These are phyloP conservation scores for Backusella sp. DNA, from an alignment of 192 early-diverging fungal species.

Conservation along the genomic window DNA sequence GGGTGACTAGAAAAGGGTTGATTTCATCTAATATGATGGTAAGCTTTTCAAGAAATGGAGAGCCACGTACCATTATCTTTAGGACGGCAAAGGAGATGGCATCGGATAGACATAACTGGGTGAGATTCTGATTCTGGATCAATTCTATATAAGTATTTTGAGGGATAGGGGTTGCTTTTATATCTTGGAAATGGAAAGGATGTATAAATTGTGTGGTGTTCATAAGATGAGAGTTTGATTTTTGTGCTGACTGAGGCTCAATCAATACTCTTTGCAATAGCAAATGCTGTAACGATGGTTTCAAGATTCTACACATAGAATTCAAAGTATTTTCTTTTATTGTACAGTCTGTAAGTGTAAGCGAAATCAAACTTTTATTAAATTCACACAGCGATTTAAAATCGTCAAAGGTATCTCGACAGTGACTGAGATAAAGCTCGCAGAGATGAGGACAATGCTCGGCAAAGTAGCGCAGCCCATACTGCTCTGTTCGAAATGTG, in stretches of 20 bases:
- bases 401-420: slow-evolving; percentile 35
- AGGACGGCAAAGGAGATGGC: slow-evolving; percentile 14
- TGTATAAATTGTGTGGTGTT: background rate
- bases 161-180: slow-evolving; percentile 14
- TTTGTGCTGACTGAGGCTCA: slow-evolving; percentile 13
- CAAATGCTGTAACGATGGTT: slow-evolving; percentile 12
- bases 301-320: background rate
- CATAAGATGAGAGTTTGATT: background rate
- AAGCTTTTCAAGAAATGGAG: slow-evolving; percentile 27
- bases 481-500: slow-evolving; percentile 17
- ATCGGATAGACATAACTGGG: slow-evolving; percentile 28
- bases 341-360: slow-evolving; percentile 27
- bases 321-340: slow-evolving; percentile 24
- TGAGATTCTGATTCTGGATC: slow-evolving; percentile 16
- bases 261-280: slow-evolving; percentile 28
- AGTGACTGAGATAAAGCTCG: slow-evolving; percentile 34
- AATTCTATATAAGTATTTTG: slow-evolving; percentile 19
- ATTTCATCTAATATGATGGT: slow-evolving; percentile 30
- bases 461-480: slow-evolving; percentile 30
- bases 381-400: slow-evolving; percentile 24
- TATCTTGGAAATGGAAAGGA: slow-evolving; percentile 7
- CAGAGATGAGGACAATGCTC: slow-evolving; percentile 24
- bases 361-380: background rate
- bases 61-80: slow-evolving; percentile 13
- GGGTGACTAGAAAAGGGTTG: background rate